A percentile compares a stretch with the other conserved stretches of the same genome.
These are phyloP conservation scores for Malbranchea cinnamomea DNA, from an alignment of 2,329 filamentous ascomycete genomes.

Conservation along the genomic window DNA sequence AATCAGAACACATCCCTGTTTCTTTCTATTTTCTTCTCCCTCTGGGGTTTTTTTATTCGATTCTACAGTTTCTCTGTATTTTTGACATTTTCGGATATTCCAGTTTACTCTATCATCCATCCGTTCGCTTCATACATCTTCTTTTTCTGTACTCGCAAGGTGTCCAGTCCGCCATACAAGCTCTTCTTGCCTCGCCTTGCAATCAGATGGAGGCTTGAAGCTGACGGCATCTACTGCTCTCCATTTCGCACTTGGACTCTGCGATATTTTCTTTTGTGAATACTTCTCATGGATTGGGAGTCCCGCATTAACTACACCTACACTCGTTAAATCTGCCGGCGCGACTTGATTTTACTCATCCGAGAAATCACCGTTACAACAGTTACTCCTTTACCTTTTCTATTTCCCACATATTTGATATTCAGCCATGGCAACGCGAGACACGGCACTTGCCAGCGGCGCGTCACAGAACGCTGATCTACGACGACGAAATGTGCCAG, in stretches of 20 bases:
- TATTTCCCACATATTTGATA: not conserved
- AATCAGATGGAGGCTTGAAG: too few relatives aligned
- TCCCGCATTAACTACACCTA: too few relatives aligned
- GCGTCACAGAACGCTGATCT: conserved; percentile 21
- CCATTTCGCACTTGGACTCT: too few relatives aligned
- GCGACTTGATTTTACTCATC: conserved; percentile 2
- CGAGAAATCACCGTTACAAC: not conserved
- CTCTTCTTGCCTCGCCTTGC: too few relatives aligned
- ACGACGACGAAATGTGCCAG: conserved; percentile 28
- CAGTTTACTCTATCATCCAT: not conserved
- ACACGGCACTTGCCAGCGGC: conserved; percentile 22
- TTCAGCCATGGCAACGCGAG: conserved; percentile 18
- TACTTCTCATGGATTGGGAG: too few relatives aligned
- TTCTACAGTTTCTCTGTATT: not conserved
- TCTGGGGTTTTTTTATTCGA: not conserved
- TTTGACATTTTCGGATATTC: conserved; percentile 1
- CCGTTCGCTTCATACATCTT: too few relatives aligned
- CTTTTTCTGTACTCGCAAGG: too few relatives aligned
- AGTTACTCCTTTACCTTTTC: not conserved
- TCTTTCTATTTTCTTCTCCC: conserved; percentile 2
- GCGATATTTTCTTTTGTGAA: too few relatives aligned
- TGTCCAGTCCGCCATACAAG: too few relatives aligned
- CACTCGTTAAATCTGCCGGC: too few relatives aligned
- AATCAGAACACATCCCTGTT: too few relatives aligned
- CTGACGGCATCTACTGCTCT: too few relatives aligned